Conservation (phyloP, 805 yeast genomes). For the Brettanomyces naardenensis region DNA sequence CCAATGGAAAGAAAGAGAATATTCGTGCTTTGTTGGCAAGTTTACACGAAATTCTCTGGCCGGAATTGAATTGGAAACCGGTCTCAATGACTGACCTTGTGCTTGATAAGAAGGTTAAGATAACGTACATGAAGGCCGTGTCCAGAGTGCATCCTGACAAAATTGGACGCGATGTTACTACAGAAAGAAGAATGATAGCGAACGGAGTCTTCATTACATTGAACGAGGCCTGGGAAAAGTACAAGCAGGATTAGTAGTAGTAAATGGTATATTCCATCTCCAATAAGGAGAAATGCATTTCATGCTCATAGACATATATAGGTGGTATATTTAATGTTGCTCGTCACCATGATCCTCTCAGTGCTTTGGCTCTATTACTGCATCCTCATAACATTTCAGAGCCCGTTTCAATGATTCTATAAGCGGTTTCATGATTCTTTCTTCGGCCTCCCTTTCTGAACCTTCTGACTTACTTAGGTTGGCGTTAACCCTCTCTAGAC, state of each 20-base stretch:
- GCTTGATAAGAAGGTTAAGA: slow-evolving; percentile 81
- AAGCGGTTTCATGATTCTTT: slow-evolving; percentile 33
- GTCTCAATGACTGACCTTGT: slow-evolving; percentile 71
- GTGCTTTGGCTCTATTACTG: slow-evolving; percentile 21
- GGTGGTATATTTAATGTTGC: background rate
- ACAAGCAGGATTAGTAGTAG: slow-evolving; percentile 30
- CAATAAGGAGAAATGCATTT: too few species aligned
- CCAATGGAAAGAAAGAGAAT: slow-evolving; percentile 68
- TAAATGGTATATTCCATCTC: too few species aligned
- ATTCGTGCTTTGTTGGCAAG: slow-evolving; percentile 69
- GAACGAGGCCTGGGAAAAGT: slow-evolving; percentile 86
- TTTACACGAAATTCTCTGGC: slow-evolving; percentile 60
- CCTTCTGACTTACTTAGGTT: slow-evolving; percentile 12
- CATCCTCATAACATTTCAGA: slow-evolving; percentile 35
- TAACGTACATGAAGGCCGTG: slow-evolving; percentile 75
- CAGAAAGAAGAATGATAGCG: slow-evolving; percentile 76
- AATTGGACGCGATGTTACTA: slow-evolving; percentile 44
- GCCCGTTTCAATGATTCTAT: slow-evolving; percentile 39
- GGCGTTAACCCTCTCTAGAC: slow-evolving; percentile 35
- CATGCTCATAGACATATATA: too few species aligned
- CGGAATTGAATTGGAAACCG: slow-evolving; percentile 56
- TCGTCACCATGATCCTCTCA: background rate
- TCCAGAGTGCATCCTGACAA: slow-evolving; percentile 83
- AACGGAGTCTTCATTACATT: slow-evolving; percentile 77
- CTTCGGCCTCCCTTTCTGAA: slow-evolving; percentile 12